These are phyloP conservation scores for Candida sanyaensis DNA, from an alignment of 1,139 yeast genomes.

Conservation along the genomic window DNA sequence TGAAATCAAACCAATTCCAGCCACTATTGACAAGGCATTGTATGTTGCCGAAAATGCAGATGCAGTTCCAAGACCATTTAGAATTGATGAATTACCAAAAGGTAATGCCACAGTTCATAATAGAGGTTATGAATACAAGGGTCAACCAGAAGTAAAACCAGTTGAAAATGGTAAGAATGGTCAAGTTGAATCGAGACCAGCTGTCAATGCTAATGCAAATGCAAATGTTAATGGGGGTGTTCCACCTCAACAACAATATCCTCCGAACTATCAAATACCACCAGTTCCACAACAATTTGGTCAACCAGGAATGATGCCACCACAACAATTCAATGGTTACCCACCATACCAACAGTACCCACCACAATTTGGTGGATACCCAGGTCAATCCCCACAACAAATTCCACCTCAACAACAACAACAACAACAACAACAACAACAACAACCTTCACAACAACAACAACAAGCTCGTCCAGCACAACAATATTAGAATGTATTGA, in stretches of 20 bases:
- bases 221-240: conserved; percentile 21
- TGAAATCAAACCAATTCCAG: conserved; percentile 95
- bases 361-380: conserved; percentile 29
- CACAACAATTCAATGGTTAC: conserved; percentile 24
- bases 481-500: conserved; percentile 5
- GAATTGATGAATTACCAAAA: conserved; percentile 64
- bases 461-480: conserved; percentile 4
- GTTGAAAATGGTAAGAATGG: conserved; percentile 19
- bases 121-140: conserved; percentile 46
- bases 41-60: conserved; percentile 84
- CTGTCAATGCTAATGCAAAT: too few relatives aligned
- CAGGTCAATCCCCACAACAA: conserved; percentile 15
- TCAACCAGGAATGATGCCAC: conserved; percentile 15
- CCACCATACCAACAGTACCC: conserved; percentile 20
- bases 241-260: conserved; percentile 21
- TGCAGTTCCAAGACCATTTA: conserved; percentile 85
- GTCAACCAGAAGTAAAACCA: conserved; percentile 42
- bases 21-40: conserved; percentile 80
- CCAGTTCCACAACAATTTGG: conserved; percentile 19
- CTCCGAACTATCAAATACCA: conserved; percentile 13
- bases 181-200: too few relatives aligned
- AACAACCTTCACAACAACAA: too few relatives aligned
- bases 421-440: conserved; percentile 5
- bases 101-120: conserved; percentile 43
- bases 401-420: conserved; percentile 15